Evolutionary conservation across 1,139 yeast genomes (phyloP), one percentile per base, ranked within the genome.

Genomic region (Scheffersomyces insectosa): DNA sequence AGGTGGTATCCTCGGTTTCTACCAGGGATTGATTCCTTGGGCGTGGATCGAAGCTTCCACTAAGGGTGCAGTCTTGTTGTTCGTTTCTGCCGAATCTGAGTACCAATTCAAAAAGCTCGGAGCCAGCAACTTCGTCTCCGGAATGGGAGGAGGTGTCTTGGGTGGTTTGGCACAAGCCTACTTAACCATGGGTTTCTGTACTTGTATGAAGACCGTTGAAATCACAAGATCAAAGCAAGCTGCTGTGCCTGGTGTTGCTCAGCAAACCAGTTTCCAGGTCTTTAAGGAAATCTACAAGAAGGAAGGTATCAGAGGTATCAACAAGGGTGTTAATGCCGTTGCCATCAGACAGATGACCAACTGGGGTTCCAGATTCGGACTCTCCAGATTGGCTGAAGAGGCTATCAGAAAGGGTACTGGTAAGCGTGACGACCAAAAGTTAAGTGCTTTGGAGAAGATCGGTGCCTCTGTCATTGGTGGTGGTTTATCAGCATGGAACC

Each of bases 41-140:
- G 99, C 98, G 2, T 91, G 98, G 97, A 87, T 93, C 55, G 99
- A 93, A 68, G 99, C 97, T n/a, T 87, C 96, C 16, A 93, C 99
- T 37, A 93, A 93, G 66, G 99, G 99, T 63, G 98, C 98, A 3
- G 97, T 91, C n/a, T 75, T 93, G 47, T 76, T 93, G 56, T 95
- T 93, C 57, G 97, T 91, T 23, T 85, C 96, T 40, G 83, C 96
- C 30, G 99, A 93, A 63, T 86, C 90, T 40, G 99, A 93, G 67
- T 89, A 88, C 65, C 80, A 78, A 44, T 82, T 84, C 59, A 83
- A 77, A 57, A 63, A 62, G 34, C 59, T 87, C 28, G 95, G 95
- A 40, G 77, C 85, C 20, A 75, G 77, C 47, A 81, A 84, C 50
- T 91, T 93, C 57, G 75, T 82, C 25, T 79, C 95, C 14, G 99